A percentile compares a stretch with the other conserved stretches of the same genome.
Conservation (phyloP, 1,284 basidiomycete genomes). For the Ceratobasidium sp. region DNA sequence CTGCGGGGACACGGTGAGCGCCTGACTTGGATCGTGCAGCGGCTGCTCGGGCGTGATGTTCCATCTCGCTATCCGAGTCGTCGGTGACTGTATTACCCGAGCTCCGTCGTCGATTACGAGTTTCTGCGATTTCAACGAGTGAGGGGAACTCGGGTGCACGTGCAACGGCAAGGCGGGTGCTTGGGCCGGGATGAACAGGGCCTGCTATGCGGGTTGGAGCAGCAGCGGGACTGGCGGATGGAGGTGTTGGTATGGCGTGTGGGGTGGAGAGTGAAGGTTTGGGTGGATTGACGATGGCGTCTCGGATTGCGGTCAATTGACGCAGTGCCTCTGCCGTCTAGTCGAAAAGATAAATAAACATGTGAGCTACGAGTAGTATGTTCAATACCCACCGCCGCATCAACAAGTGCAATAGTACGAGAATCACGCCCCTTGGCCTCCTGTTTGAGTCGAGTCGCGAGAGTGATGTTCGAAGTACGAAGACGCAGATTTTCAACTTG, state of each 20-base stretch:
- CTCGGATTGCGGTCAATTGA: slow-evolving; percentile 29
- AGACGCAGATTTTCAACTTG: slow-evolving; percentile 80
- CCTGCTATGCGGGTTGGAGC: slow-evolving; percentile 15
- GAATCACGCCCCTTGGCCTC: slow-evolving; percentile 60
- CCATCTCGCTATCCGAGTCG: slow-evolving; percentile 20
- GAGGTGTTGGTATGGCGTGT: slow-evolving; percentile 30
- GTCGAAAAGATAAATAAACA: not conserved
- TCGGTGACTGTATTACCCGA: slow-evolving; percentile 4
- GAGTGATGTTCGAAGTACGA: slow-evolving; percentile 76
- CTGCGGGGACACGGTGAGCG: not conserved
- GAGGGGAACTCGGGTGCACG: slow-evolving; percentile 28
- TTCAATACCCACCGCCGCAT: slow-evolving; percentile 64
- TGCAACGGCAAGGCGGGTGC: slow-evolving; percentile 24
- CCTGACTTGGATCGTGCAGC: not conserved
- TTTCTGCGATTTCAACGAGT: slow-evolving; percentile 8
- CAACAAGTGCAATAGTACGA: slow-evolving; percentile 70
- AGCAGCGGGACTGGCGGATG: slow-evolving; percentile 20
- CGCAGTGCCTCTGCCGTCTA: slow-evolving; percentile 36
- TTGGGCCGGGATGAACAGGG: slow-evolving; percentile 18
- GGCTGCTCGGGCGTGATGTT: not conserved
- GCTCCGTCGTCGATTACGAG: slow-evolving; percentile 16
- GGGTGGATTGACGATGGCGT: slow-evolving; percentile 17
- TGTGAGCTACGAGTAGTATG: not conserved
- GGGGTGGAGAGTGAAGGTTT: not conserved
- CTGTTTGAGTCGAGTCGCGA: slow-evolving; percentile 73